These are phyloP conservation scores for Nothophytophthora sp. DNA, from an alignment of 352 stramenopile genomes.

Conservation along the genomic window DNA sequence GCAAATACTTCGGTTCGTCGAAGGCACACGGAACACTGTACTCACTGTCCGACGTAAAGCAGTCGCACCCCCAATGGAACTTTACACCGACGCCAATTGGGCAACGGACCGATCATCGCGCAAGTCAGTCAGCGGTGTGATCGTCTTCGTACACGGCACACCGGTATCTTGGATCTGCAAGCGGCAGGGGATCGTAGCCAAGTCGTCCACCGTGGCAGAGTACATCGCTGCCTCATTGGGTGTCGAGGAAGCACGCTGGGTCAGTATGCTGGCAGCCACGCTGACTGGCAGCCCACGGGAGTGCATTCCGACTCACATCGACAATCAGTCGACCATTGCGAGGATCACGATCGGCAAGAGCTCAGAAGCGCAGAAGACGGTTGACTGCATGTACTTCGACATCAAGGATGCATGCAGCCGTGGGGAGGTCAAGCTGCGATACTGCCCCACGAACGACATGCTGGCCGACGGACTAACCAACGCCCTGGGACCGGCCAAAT, in stretches of 20 bases:
- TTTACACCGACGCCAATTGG: conserved; percentile 7
- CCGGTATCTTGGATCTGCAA: conserved; percentile 3
- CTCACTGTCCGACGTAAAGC: not conserved
- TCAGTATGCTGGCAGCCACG: not conserved
- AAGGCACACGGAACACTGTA: not conserved
- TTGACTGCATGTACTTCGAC: conserved; percentile 9
- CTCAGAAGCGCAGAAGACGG: conserved; percentile 5
- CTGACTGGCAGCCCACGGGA: not conserved
- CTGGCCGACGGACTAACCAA: conserved; percentile 7
- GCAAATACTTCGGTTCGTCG: not conserved
- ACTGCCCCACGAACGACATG: conserved; percentile 7
- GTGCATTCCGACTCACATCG: conserved; percentile 3
- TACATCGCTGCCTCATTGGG: conserved; percentile 9
- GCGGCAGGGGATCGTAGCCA: conserved; percentile 6
- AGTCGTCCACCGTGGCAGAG: conserved; percentile 8
- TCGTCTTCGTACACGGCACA: not conserved
- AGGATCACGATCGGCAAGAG: conserved; percentile 6
- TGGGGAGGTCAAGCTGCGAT: not conserved
- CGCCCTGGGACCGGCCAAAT: not conserved
- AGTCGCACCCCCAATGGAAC: not conserved
- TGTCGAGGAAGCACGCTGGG: conserved; percentile 7
- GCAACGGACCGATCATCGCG: conserved; percentile 2
- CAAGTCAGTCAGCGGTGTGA: not conserved
- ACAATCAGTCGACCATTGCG: conserved; percentile 13
- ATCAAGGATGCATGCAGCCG: conserved; percentile 1